These are phyloP conservation scores for Raddia distichophylla DNA, from an alignment of 176 grass and related monocot species.

Conservation along the genomic window DNA sequence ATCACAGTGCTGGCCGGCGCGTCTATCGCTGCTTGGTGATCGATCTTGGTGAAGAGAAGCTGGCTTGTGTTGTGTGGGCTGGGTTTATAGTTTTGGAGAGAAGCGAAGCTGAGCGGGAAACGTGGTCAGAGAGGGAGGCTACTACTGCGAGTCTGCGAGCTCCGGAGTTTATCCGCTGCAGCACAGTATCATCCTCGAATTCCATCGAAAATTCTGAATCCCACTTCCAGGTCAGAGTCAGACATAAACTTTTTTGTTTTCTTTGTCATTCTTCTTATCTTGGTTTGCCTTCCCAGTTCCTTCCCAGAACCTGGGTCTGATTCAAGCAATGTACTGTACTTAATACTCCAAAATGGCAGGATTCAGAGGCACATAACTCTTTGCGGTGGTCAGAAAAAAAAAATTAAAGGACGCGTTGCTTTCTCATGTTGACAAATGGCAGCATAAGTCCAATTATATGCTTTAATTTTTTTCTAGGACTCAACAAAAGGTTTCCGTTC, in stretches of 20 bases:
- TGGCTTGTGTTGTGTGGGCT: background rate
- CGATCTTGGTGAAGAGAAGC: background rate
- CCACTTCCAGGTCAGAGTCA: background rate
- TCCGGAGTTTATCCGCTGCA: constrained; percentile 3
- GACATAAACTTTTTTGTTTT: background rate
- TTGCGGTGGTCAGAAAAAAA: background rate
- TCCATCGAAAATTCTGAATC: background rate
- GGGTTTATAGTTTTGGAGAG: constrained; percentile 2
- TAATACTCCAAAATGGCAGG: background rate
- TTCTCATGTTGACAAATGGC: constrained; percentile 1
- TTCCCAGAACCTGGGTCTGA: background rate
- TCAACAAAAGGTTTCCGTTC: background rate
- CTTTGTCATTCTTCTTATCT: background rate
- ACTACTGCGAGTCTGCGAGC: background rate
- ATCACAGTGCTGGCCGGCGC: background rate
- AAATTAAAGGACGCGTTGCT: background rate
- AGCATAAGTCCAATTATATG: background rate
- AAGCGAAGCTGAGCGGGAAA: background rate
- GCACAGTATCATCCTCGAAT: background rate
- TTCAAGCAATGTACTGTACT: background rate
- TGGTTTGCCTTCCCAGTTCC: background rate
- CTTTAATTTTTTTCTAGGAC: background rate
- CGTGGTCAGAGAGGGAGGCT: constrained; percentile 32
- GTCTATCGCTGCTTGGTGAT: background rate
- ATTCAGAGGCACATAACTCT: background rate